phyloP scores from a whole-genome alignment of 2,329 filamentous ascomycete genomes.

The Ophiostoma angusticollis region DNA sequence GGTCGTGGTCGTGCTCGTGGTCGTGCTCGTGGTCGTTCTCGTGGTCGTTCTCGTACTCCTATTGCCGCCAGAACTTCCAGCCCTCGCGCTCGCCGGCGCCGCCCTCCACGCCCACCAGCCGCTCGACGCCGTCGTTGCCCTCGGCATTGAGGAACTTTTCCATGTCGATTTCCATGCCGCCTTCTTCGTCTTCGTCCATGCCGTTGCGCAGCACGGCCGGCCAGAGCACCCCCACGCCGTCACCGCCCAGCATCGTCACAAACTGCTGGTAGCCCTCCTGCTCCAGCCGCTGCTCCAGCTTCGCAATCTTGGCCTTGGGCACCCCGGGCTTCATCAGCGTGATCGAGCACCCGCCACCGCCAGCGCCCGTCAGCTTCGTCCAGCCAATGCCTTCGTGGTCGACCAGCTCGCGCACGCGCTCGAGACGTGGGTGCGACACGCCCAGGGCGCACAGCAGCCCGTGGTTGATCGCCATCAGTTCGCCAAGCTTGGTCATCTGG shows the following conservation, averaged over 20 bases:
- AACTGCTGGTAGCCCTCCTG: constrained; percentile 72
- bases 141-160: constrained; percentile 72
- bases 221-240: constrained; percentile 89
- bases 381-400: constrained; percentile 84
- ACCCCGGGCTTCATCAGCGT: constrained; percentile 66
- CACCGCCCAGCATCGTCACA: constrained; percentile 78
- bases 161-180: constrained; percentile 84
- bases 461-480: constrained; percentile 88
- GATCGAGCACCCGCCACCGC: constrained; percentile 91
- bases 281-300: constrained; percentile 52
- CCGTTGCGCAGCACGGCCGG: constrained; percentile 83
- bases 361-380: constrained; percentile 94
- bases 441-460: constrained; percentile 82
- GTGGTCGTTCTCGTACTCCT: too few relatives aligned
- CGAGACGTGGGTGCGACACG: constrained; percentile 86
- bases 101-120: constrained; percentile 67
- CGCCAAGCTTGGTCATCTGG: constrained; percentile 62
- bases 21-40: too few relatives aligned
- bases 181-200: constrained; percentile 60
- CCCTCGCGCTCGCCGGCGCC: constrained; percentile 57
- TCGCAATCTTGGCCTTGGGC: constrained; percentile 40
- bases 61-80: constrained; percentile 65
- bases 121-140: constrained; percentile 74
- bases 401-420: constrained; percentile 80
- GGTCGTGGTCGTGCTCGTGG: too few relatives aligned